Evolutionary conservation across 2,329 filamentous ascomycete species (phyloP).

Genomic region (Fusarium duplospermum): DNA sequence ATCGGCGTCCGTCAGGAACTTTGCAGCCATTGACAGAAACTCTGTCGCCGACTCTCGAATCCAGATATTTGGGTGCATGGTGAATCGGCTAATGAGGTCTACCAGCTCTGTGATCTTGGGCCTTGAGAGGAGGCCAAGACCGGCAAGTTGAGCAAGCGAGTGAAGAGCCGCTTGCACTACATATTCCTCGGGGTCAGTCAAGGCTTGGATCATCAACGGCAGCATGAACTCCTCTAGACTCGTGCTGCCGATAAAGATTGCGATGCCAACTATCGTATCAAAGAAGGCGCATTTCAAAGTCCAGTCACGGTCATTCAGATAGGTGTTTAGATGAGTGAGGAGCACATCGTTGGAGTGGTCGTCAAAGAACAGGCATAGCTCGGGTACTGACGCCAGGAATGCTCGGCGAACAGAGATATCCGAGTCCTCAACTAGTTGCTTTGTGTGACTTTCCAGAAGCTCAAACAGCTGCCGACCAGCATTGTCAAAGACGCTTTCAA

Average conservation of each 20-base stretch:
- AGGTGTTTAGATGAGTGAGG: constrained; percentile 94
- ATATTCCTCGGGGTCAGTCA: constrained; percentile 93
- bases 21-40: constrained; percentile 82
- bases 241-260: constrained; percentile 87
- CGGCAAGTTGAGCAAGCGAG: constrained; percentile 88
- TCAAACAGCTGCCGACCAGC: constrained; percentile 85
- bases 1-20: constrained; percentile 82
- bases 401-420: constrained; percentile 89
- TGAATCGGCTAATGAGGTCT: constrained; percentile 84
- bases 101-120: constrained; percentile 89
- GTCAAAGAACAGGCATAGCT: constrained; percentile 94
- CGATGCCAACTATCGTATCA: constrained; percentile 92
- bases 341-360: constrained; percentile 96
- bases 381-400: constrained; percentile 90
- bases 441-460: constrained; percentile 88
- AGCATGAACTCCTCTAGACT: constrained; percentile 95
- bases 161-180: constrained; percentile 92
- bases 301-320: constrained; percentile 97
- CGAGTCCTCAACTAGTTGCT: constrained; percentile 86
- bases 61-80: constrained; percentile 95
- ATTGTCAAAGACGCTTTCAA: constrained; percentile 87
- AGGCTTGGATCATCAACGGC: constrained; percentile 93
- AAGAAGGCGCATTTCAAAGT: constrained; percentile 97
- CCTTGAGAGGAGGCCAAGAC: constrained; percentile 86
- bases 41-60: constrained; percentile 90